These are phyloP conservation scores for Nemania sp. DNA, from an alignment of 2,329 filamentous ascomycete species.

Conservation along the genomic window DNA sequence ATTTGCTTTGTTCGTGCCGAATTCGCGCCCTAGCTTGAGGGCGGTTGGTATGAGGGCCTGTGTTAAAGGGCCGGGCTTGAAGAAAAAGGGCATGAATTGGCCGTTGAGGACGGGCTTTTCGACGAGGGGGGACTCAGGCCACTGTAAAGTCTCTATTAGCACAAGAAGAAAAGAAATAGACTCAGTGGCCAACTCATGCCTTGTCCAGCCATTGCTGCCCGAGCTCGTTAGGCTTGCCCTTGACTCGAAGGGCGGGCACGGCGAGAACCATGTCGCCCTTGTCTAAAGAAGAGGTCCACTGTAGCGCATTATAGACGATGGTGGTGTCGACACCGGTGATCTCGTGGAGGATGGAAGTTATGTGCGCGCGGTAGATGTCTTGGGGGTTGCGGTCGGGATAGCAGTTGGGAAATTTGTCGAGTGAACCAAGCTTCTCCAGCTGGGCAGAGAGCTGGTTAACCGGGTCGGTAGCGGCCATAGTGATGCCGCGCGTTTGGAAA, in stretches of 20 bases:
- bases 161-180: slow-evolving; percentile 25
- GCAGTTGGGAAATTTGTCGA: slow-evolving; percentile 64
- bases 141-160: slow-evolving; percentile 31
- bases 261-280: slow-evolving; percentile 86
- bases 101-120: slow-evolving; percentile 75
- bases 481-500: slow-evolving; percentile 29
- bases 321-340: slow-evolving; percentile 77
- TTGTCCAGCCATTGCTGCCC: slow-evolving; percentile 71
- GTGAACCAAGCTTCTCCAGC: slow-evolving; percentile 44
- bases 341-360: slow-evolving; percentile 74
- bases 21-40: slow-evolving; percentile 69
- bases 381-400: slow-evolving; percentile 79
- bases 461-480: slow-evolving; percentile 43
- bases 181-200: slow-evolving; percentile 53
- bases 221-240: slow-evolving; percentile 74
- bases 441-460: slow-evolving; percentile 43
- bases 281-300: slow-evolving; percentile 83
- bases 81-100: slow-evolving; percentile 82
- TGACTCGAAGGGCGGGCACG: slow-evolving; percentile 82
- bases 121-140: slow-evolving; percentile 79
- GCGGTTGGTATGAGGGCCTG: slow-evolving; percentile 77
- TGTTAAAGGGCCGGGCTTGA: slow-evolving; percentile 76
- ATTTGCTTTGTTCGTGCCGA: slow-evolving; percentile 72
- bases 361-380: slow-evolving; percentile 83
- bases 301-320: slow-evolving; percentile 79